Conservation (phyloP, 768 basidiomycete species). For the Leucocoprinus birnbaumii region DNA sequence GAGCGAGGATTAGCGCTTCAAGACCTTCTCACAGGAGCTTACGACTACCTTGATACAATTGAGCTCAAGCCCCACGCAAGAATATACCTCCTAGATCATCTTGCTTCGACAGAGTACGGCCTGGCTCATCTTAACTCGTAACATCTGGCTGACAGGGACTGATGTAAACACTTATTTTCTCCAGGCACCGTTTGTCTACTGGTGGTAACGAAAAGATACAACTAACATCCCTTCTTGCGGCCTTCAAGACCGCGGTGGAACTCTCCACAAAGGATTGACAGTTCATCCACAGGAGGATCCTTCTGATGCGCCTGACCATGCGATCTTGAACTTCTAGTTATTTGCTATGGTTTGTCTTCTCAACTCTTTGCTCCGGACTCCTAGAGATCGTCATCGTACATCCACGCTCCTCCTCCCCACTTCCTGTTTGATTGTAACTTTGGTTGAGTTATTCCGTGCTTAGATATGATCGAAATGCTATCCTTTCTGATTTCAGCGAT, state of each 20-base stretch:
- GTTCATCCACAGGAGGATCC: not conserved
- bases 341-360: not conserved
- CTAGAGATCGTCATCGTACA: not conserved
- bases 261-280: conserved; percentile 43
- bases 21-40: conserved; percentile 89
- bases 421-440: conserved; percentile 4
- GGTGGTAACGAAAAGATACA: conserved; percentile 96
- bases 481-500: too few relatives aligned
- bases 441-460: not conserved
- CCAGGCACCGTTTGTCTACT: conserved; percentile 85
- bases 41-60: conserved; percentile 84
- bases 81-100: conserved; percentile 86
- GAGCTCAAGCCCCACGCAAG: conserved; percentile 85
- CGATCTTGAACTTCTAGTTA: not conserved
- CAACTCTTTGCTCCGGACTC: not conserved
- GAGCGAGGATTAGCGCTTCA: conserved; percentile 94
- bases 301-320: conserved; percentile 1
- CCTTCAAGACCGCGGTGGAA: conserved; percentile 92
- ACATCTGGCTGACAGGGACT: not conserved
- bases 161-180: conserved; percentile 1
- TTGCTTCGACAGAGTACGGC: conserved; percentile 94
- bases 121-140: not conserved
- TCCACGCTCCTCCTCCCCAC: not conserved
- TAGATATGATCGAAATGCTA: too few relatives aligned
- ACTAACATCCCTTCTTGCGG: conserved; percentile 84